phyloP scores from a whole-genome alignment of 345 rosid genomes.

The Passiflora organensis region DNA sequence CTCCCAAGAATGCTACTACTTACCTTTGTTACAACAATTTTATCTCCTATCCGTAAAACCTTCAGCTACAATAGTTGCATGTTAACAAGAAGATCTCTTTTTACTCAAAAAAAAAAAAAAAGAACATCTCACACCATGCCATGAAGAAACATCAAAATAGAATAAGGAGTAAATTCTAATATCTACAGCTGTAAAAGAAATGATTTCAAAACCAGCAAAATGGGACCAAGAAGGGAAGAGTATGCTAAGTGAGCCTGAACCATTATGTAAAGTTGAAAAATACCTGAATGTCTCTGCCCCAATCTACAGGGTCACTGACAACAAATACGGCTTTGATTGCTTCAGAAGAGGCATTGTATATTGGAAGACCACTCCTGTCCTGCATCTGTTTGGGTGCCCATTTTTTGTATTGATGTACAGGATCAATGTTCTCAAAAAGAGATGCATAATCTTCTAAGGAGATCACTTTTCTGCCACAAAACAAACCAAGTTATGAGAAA shows the following conservation, averaged over 20 bases:
- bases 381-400: slow-evolving; percentile 27
- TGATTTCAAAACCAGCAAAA: no score
- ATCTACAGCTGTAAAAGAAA: no score
- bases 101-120: no score
- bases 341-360: slow-evolving; percentile 24
- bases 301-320: slow-evolving; percentile 47
- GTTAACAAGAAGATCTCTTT: no score
- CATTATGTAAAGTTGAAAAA: slow-evolving; percentile 5
- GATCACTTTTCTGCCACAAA: slow-evolving; percentile 36
- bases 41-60: no score
- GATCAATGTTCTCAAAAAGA: slow-evolving; percentile 40
- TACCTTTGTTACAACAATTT: no score
- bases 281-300: slow-evolving; percentile 54
- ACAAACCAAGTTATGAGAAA: slow-evolving; percentile 1
- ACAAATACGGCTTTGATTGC: slow-evolving; percentile 39
- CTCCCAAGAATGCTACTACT: no score
- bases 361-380: slow-evolving; percentile 11
- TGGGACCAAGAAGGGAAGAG: not conserved
- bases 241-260: not conserved
- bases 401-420: slow-evolving; percentile 38
- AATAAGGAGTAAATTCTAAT: no score
- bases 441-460: slow-evolving; percentile 44
- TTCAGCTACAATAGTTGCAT: no score
- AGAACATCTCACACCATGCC: no score
- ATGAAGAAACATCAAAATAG: no score